A percentile compares a stretch with the other conserved stretches of the same genome.
These are phyloP conservation scores for Cucurbita pepo DNA, from an alignment of 306 rosid species.

Conservation along the genomic window DNA sequence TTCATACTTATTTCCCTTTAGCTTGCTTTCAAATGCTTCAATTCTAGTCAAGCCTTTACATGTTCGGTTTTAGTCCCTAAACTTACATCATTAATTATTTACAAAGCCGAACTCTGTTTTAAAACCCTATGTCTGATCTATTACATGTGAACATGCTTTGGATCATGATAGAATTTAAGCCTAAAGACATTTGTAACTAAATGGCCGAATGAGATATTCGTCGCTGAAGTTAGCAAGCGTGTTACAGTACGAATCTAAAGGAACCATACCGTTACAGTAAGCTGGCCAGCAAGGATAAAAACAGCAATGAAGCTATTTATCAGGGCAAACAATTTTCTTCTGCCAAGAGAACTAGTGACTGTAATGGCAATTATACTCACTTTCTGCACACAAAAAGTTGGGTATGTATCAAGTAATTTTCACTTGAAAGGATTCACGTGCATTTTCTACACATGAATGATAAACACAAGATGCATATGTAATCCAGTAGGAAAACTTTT, in stretches of 20 bases:
- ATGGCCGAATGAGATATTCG: neutral
- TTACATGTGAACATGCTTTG: neutral
- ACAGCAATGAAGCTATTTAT: constrained; percentile 89
- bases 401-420: neutral
- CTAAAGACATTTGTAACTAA: neutral
- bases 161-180: neutral
- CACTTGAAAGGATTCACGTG: neutral
- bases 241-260: neutral
- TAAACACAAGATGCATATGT: neutral
- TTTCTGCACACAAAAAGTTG: constrained; percentile 35
- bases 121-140: neutral
- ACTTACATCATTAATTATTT: neutral
- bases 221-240: neutral
- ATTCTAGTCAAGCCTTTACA: neutral
- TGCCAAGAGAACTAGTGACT: constrained; percentile 62
- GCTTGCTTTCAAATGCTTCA: neutral
- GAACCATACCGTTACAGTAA: constrained; percentile 61
- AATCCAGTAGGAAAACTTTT: neutral
- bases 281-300: constrained; percentile 85
- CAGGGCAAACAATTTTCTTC: constrained; percentile 68
- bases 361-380: constrained; percentile 65
- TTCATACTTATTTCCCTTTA: neutral
- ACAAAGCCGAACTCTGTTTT: neutral
- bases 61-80: neutral
- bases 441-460: neutral